Evolutionary conservation across 225 moss, liverwort and hornwort species (phyloP), one percentile per base, ranked within the genome.

Genomic region (Pleurozium schreberi): DNA sequence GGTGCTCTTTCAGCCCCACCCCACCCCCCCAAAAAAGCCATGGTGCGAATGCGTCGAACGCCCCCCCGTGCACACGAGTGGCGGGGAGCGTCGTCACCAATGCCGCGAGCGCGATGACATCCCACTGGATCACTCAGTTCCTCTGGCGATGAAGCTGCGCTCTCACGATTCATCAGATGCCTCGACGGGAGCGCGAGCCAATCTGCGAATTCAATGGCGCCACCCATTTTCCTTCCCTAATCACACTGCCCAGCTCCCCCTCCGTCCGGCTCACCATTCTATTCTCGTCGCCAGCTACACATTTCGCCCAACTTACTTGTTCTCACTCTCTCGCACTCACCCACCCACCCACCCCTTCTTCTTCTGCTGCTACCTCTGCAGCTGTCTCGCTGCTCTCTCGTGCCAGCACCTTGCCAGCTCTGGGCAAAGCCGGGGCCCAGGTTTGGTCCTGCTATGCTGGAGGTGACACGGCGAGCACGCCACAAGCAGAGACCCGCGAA

Each of bases 271-370:
- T n/a, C 68, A 50, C 61, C 80, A 85, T 86, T 85, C 89, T 86
- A 89, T 89, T 89, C 73, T 89, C 53, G 89, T 89, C 81, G 81
- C 84, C 88, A 88, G 88, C 84, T 83, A 26, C 81, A 82, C 74
- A 73, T 63, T 83, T 45, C n/a, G 73, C 80, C 43, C 59, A 40
- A 18, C 80, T 58, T 55, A 38, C 45, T 81, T 78, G 59, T 49
- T 50, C 11, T 40, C 40, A 19, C 82, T 22, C 25, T 10, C 63
- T 82, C 50, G 11, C 34, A 45, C 68, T n/a, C 84, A 27, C 68
- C 3, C 75, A 18, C 33, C 34, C 34, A 17, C 34, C 75, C 49
- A 28, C 34, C 10, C 18, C 3, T n/a, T 28, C 8, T 8, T 22
- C 34, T 43, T 11, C 49, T 38, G 17, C n/a, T 61, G 9, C 58